Evolutionary conservation across 805 yeast species (phyloP), one percentile per base, ranked within the genome.

Genomic region (Spathaspora arborariae): DNA sequence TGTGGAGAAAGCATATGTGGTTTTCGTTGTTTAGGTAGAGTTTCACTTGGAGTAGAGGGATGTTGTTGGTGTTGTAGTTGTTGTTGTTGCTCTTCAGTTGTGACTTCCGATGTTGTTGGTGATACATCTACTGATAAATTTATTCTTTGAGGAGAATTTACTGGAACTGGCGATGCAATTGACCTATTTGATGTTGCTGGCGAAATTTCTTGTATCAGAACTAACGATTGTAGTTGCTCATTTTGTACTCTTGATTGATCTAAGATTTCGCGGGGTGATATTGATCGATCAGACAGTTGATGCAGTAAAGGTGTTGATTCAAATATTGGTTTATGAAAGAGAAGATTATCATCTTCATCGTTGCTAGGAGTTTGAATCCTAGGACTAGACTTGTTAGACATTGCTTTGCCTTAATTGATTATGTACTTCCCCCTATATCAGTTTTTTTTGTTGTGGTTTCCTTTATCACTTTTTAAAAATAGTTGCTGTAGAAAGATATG

Each of bases 231-330:
- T 15, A 10, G 35, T 15, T 30, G 35, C n/a, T 10, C 18, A 11
- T 26, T n/a, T 10, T 26, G 15, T 9, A 6, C 15, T 15, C 15
- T 39, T 24, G 24, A n/a, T 20, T 22, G 36, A 10, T n/a, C 38
- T 8, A 24, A 24, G 19, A 41, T 33, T 34, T 41, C 44, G 22
- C 44, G 22, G 20, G 44, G 44, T 15, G 44, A 41, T 27, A 41
- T 15, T 33, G 44, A 41, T 19, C 44, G 13, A 6, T 41, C 44
- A 9, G 37, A 30, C 6, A n/a, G 21, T 20, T 26, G 35, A 11
- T 10, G 20, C 16, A 13, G 42, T 15, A 40, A 24, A 1, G 42
- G 42, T 6, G 42, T 40, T 4, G 42, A 26, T 30, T 22, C 36
- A 30, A 40, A 40, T 8, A 20, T 26, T 9, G 42, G 42, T 40